Evolutionary conservation across 768 basidiomycete species (phyloP).

Genomic region (Candolleomyces eurysporus): DNA sequence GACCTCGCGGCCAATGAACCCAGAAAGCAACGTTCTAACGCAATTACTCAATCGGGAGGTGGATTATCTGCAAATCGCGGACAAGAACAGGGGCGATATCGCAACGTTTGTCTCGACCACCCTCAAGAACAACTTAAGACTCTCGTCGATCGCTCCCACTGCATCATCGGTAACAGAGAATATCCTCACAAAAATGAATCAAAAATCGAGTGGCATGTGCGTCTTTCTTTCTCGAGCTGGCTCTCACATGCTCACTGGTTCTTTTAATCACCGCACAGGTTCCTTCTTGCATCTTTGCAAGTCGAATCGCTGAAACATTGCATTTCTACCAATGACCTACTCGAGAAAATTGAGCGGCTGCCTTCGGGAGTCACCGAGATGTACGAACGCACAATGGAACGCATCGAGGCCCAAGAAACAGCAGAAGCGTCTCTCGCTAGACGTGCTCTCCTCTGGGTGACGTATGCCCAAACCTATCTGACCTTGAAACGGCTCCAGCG

Average conservation of each 20-base stretch:
- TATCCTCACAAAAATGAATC: neutral
- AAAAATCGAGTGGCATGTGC: constrained; percentile 4
- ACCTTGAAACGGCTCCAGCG: neutral
- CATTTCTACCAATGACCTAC: neutral
- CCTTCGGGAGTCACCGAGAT: neutral
- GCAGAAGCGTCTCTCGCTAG: neutral
- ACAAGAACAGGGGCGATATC: neutral
- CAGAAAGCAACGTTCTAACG: too few relatives aligned
- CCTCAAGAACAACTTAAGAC: neutral
- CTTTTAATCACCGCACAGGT: neutral
- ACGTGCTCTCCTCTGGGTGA: constrained; percentile 3
- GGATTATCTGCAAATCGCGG: neutral
- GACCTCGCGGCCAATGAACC: neutral
- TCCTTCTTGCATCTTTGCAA: constrained; percentile 4
- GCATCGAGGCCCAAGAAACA: neutral
- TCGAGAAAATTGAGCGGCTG: neutral
- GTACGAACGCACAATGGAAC: neutral
- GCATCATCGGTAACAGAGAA: neutral
- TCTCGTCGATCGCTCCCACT: neutral
- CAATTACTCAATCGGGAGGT: neutral
- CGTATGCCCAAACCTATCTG: neutral
- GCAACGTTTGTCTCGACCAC: neutral
- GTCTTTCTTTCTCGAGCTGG: neutral
- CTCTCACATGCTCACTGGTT: neutral
- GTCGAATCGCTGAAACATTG: constrained; percentile 3